Conservation (phyloP, 352 stramenopile species). For the Pythium graminicola region DNA sequence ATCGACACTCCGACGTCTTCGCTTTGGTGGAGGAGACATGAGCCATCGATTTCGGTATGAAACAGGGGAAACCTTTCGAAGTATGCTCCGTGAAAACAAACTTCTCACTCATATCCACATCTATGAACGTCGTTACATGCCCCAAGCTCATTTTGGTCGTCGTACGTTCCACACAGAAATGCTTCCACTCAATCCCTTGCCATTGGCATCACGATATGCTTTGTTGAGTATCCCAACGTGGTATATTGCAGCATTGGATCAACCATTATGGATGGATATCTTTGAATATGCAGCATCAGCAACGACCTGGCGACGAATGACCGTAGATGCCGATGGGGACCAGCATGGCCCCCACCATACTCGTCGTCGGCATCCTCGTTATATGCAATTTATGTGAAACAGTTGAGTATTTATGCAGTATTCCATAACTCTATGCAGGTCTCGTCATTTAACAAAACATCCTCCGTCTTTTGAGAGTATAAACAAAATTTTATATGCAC, state of each 20-base stretch:
- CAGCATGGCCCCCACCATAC: background rate
- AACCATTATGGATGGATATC: background rate
- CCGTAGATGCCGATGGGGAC: background rate
- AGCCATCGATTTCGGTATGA: background rate
- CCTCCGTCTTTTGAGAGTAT: no score
- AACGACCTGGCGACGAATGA: background rate
- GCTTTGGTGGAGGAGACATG: slow-evolving; percentile 2
- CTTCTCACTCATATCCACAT: slow-evolving; percentile 4
- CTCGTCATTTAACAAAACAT: no score
- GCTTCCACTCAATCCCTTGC: background rate
- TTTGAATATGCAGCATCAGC: background rate
- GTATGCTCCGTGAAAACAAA: slow-evolving; percentile 1
- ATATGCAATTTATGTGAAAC: background rate
- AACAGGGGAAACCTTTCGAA: background rate
- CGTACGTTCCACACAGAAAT: background rate
- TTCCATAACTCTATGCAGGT: no score
- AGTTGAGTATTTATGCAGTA: no score
- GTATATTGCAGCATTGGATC: slow-evolving; percentile 1
- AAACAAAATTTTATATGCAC: no score
- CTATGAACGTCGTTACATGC: background rate
- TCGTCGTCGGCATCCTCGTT: background rate
- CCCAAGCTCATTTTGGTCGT: background rate
- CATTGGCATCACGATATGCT: background rate
- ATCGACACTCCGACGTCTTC: background rate
- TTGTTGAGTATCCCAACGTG: background rate